Evolutionary conservation across 805 yeast genomes (phyloP).

Genomic region (Starmerella geochares): DNA sequence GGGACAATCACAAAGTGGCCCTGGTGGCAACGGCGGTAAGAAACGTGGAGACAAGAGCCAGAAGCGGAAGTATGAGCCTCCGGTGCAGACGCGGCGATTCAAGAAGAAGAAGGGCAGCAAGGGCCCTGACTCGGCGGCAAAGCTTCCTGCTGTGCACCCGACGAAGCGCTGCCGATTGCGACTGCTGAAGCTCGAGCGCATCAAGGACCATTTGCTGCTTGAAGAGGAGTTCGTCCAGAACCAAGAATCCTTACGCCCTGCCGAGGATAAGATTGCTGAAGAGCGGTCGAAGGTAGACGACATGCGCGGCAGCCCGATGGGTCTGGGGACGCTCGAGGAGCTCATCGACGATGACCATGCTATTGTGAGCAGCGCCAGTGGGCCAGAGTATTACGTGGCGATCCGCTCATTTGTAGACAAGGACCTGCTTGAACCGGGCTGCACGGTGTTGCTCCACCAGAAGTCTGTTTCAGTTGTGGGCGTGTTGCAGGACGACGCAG

Average conservation of each 20-base stretch:
- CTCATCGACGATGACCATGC: conserved; percentile 98
- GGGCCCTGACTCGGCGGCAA: conserved; percentile 78
- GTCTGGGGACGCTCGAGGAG: conserved; percentile 93
- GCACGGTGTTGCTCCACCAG: conserved; percentile 89
- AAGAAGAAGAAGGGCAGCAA: conserved; percentile 82
- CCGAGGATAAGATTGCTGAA: conserved; percentile 92
- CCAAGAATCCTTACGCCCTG: conserved; percentile 89
- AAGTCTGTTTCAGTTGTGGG: conserved; percentile 96
- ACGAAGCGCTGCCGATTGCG: conserved; percentile 89
- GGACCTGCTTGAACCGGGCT: conserved; percentile 91
- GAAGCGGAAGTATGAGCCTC: conserved; percentile 78
- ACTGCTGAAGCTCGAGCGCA: conserved; percentile 83
- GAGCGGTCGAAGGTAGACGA: conserved; percentile 93
- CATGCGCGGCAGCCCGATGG: conserved; percentile 90
- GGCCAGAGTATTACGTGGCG: conserved; percentile 94
- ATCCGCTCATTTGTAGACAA: conserved; percentile 94
- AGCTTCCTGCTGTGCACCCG: conserved; percentile 80
- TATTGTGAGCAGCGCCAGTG: conserved; percentile 88
- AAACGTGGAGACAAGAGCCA: conserved; percentile 46
- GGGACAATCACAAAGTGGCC: conserved; percentile 28
- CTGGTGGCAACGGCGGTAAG: conserved; percentile 26
- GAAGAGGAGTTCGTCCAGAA: conserved; percentile 95
- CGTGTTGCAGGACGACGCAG: conserved; percentile 94
- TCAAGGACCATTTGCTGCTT: conserved; percentile 85
- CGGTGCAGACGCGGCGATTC: conserved; percentile 76